Base-by-base conservation (phyloP, 2,329 filamentous ascomycete species). In the Aspergillus tanneri region DNA sequence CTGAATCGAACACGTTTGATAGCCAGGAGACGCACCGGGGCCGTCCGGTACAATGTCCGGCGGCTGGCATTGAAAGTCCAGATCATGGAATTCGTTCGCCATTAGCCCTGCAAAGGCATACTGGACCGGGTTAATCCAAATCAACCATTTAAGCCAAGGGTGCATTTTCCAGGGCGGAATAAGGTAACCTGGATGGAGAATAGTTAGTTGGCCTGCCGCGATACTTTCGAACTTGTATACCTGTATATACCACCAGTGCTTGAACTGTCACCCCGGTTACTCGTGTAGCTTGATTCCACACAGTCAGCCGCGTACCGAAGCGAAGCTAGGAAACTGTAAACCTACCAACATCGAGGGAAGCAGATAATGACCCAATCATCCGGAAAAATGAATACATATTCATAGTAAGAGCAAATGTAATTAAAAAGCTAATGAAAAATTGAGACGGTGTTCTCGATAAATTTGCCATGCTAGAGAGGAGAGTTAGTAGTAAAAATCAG, bases 71-170 rank as follows among this genome's bases (percentile, higher is more conserved):
- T 76, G 60, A 22, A 85, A 74, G 2, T 77, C 65, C 1, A 83
- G 66, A 23, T 72, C 67, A 49, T 86, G 76, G 48, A 90, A 88
- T 61, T 90, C 86, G 57, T 90, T 90, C 0, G 83, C 74, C 60
- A 89, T 74, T 0, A 90, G 65, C 0, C 79, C 79, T 54, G 88
- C 83, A 48, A 88, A 90, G 0, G 76, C 83, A 49, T 88, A 89
- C 0, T 85, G 80, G 3, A 90, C 70, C 0, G 86, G 86, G 53
- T 86, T 77, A 18, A 85, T 77, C 79, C 81, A 84, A 52, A 77
- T 83, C 3, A 85, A 63, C 83, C 83, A 86, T 48, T 72, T 71
- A 19, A 86, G 78, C 81, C 81, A 85, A 0, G 78, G 77, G 32
- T 82, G 79, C 82, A 85, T 85, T 50, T 80, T 71, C 18, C 75